These are phyloP conservation scores for Holtermannia corniformis DNA, from an alignment of 768 basidiomycete genomes.

Conservation along the genomic window DNA sequence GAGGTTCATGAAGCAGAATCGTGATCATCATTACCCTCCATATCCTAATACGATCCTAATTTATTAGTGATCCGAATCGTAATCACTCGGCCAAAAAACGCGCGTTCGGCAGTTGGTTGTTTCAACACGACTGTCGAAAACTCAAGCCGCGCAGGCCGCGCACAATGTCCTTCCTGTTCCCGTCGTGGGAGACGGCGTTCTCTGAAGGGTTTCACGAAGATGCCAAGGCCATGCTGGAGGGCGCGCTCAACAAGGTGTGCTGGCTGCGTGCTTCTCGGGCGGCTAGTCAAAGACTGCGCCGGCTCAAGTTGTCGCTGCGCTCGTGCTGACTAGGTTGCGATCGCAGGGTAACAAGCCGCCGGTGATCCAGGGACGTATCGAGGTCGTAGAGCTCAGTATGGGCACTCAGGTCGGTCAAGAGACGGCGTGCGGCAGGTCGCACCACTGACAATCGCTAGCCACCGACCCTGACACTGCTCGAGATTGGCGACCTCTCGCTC, in stretches of 20 bases:
- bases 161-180: conserved; percentile 55
- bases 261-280: too few relatives aligned
- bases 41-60: too few relatives aligned
- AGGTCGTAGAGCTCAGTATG: conserved; percentile 99
- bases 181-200: conserved; percentile 78
- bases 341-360: conserved; percentile 96
- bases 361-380: conserved; percentile 92
- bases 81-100: too few relatives aligned
- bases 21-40: too few relatives aligned
- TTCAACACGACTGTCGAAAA: too few relatives aligned
- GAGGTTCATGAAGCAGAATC: too few relatives aligned
- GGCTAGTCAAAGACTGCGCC: background rate
- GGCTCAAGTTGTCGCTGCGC: background rate
- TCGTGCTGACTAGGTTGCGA: conserved; percentile 44
- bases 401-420: conserved; percentile 64
- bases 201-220: conserved; percentile 93
- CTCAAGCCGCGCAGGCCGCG: too few relatives aligned
- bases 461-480: conserved; percentile 90
- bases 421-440: conserved; percentile 16
- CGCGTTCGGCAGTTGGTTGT: too few relatives aligned
- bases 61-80: too few relatives aligned
- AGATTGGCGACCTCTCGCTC: conserved; percentile 90
- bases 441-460: conserved; percentile 52
- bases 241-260: conserved; percentile 41
- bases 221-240: conserved; percentile 93